A percentile compares a stretch with the other conserved stretches of the same genome.
These are phyloP conservation scores for Gracilaria caudata DNA, from an alignment of 23 red algal genomes.

Conservation along the genomic window DNA sequence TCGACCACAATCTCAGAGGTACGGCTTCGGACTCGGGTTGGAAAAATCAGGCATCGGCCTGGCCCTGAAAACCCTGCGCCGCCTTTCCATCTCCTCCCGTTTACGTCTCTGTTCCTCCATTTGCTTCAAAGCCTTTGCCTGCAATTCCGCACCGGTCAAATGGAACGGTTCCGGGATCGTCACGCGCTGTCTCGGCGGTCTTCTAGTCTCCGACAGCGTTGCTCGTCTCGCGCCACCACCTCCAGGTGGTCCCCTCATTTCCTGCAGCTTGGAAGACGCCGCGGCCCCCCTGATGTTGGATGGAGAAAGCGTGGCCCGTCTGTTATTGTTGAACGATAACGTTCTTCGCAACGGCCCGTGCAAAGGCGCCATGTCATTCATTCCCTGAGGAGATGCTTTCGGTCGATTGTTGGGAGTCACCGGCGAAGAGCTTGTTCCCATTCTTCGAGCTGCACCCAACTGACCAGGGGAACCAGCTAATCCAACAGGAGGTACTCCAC, in stretches of 20 bases:
- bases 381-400: constrained; percentile 4
- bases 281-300: constrained; percentile 12
- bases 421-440: constrained; percentile 4
- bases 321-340: constrained; percentile 32
- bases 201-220: constrained; percentile 17
- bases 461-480: background rate
- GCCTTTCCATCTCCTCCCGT: constrained; percentile 29
- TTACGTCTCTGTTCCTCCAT: constrained; percentile 28
- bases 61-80: constrained; percentile 30
- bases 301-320: constrained; percentile 31
- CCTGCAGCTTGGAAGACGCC: background rate
- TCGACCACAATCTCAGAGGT: background rate
- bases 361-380: background rate
- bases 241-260: constrained; percentile 4
- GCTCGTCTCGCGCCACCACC: constrained; percentile 3
- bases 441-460: background rate
- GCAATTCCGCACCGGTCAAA: constrained; percentile 25
- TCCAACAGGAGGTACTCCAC: background rate
- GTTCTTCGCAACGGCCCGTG: constrained; percentile 10
- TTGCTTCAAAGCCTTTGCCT: constrained; percentile 3
- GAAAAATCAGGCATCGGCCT: constrained; percentile 49
- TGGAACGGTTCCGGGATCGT: constrained; percentile 33
- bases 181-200: constrained; percentile 1
- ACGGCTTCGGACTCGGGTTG: constrained; percentile 1
- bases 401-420: constrained; percentile 19